Evolutionary conservation across 1,284 basidiomycete species (phyloP).

Genomic region (Puccinia triticina): DNA sequence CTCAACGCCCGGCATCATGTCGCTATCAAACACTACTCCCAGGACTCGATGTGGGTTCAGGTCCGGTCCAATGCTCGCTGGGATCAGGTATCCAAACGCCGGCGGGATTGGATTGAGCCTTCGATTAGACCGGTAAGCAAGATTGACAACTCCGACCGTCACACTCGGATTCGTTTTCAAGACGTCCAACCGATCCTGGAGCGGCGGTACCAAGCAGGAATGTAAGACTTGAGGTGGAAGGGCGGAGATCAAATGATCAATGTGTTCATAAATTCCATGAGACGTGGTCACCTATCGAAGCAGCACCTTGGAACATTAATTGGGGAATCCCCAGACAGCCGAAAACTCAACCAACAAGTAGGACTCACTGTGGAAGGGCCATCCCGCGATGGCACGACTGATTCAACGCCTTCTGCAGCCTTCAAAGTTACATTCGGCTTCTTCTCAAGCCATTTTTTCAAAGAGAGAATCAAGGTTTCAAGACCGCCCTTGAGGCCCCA

Average conservation of each 20-base stretch:
- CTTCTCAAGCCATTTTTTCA: slow-evolving; percentile 65
- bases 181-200: slow-evolving; percentile 69
- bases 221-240: slow-evolving; percentile 55
- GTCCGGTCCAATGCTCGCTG: slow-evolving; percentile 70
- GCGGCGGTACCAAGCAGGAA: slow-evolving; percentile 57
- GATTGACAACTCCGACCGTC: slow-evolving; percentile 71
- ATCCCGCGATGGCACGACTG: slow-evolving; percentile 61
- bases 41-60: slow-evolving; percentile 58
- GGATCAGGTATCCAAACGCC: slow-evolving; percentile 93
- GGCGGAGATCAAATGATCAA: slow-evolving; percentile 54
- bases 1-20: slow-evolving; percentile 60
- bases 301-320: neutral
- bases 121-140: slow-evolving; percentile 67
- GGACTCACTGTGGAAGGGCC: slow-evolving; percentile 56
- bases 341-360: neutral
- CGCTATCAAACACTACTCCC: slow-evolving; percentile 69
- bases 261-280: neutral
- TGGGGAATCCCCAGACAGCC: slow-evolving; percentile 5
- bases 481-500: slow-evolving; percentile 81
- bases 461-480: slow-evolving; percentile 68
- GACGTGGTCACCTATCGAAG: neutral
- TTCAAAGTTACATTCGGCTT: slow-evolving; percentile 69
- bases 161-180: slow-evolving; percentile 60
- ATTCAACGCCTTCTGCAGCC: slow-evolving; percentile 62
- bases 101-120: slow-evolving; percentile 61